These are phyloP conservation scores for Drosera capensis DNA, from an alignment of 148 eudicot genomes.

Conservation along the genomic window DNA sequence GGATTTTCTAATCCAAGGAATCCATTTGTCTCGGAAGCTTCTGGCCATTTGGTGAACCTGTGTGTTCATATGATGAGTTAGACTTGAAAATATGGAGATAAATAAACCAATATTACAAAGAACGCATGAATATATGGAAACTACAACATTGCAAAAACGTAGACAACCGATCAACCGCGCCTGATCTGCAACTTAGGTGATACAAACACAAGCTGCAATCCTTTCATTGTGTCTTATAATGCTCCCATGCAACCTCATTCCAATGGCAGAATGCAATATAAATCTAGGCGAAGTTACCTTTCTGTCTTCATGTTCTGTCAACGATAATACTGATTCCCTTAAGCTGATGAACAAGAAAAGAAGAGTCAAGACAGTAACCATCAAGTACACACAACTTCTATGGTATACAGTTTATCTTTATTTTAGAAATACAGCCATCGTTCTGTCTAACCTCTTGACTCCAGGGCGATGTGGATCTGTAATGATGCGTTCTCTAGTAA, in stretches of 20 bases:
- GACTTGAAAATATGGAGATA: background rate
- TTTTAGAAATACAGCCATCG: background rate
- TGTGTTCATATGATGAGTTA: background rate
- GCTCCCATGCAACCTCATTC: background rate
- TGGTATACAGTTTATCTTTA: background rate
- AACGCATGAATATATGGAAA: background rate
- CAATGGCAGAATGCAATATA: background rate
- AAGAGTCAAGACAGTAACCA: slow-evolving; percentile 2
- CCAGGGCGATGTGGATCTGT: slow-evolving; percentile 58
- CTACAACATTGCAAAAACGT: too few species aligned
- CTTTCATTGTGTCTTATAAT: too few species aligned
- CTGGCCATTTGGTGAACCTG: slow-evolving; percentile 12
- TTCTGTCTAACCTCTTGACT: slow-evolving; percentile 58
- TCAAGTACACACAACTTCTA: slow-evolving; percentile 4
- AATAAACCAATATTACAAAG: background rate
- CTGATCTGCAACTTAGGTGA: too few species aligned
- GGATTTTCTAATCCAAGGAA: slow-evolving; percentile 4
- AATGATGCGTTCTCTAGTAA: slow-evolving; percentile 53
- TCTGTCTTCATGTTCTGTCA: slow-evolving; percentile 72
- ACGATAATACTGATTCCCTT: slow-evolving; percentile 53
- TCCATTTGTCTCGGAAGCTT: slow-evolving; percentile 9
- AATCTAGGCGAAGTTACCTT: slow-evolving; percentile 34
- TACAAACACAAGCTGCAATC: too few species aligned
- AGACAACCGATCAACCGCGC: too few species aligned
- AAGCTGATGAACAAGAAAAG: slow-evolving; percentile 58